Percentiles rank a stretch among this genome's conserved stretches.
These are phyloP conservation scores for Picea sitchensis DNA, from an alignment of 75 land plant species.

Conservation along the genomic window DNA sequence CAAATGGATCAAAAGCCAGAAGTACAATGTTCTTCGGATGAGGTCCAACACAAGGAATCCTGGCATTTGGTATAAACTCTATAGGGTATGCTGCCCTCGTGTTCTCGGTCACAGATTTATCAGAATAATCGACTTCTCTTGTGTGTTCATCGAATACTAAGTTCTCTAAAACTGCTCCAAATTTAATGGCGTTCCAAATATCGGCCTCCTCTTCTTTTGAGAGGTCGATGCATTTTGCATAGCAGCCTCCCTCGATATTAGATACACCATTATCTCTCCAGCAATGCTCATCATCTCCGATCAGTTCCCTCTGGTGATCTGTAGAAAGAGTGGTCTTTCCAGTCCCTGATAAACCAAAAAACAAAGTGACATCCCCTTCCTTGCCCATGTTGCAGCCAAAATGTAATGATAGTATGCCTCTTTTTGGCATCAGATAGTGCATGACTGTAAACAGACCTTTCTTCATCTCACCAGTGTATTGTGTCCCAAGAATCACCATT, in stretches of 20 bases:
- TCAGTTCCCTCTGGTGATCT: slow-evolving; percentile 21
- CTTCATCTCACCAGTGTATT: slow-evolving; percentile 56
- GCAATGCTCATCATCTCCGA: background rate
- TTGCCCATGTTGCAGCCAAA: slow-evolving; percentile 58
- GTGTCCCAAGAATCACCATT: slow-evolving; percentile 51
- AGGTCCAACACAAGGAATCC: slow-evolving; percentile 36
- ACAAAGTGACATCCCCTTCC: slow-evolving; percentile 45
- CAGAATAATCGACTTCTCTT: slow-evolving; percentile 4
- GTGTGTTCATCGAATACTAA: slow-evolving; percentile 41
- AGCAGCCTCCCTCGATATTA: too few species aligned
- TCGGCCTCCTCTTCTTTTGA: too few species aligned
- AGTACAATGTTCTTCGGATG: slow-evolving; percentile 35
- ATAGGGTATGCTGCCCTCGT: slow-evolving; percentile 38
- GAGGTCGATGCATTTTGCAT: too few species aligned
- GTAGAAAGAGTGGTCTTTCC: slow-evolving; percentile 52
- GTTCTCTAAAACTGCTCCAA: slow-evolving; percentile 32
- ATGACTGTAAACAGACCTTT: slow-evolving; percentile 16
- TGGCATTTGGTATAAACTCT: slow-evolving; percentile 34
- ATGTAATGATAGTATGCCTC: slow-evolving; percentile 12
- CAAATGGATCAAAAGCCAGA: slow-evolving; percentile 39
- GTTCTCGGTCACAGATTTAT: slow-evolving; percentile 33
- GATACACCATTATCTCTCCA: too few species aligned
- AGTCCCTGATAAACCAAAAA: slow-evolving; percentile 54
- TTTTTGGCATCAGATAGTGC: too few species aligned
- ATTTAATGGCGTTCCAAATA: background rate